Conservation (phyloP, 2,329 filamentous ascomycete species). For the Cyclaneusma minus region DNA sequence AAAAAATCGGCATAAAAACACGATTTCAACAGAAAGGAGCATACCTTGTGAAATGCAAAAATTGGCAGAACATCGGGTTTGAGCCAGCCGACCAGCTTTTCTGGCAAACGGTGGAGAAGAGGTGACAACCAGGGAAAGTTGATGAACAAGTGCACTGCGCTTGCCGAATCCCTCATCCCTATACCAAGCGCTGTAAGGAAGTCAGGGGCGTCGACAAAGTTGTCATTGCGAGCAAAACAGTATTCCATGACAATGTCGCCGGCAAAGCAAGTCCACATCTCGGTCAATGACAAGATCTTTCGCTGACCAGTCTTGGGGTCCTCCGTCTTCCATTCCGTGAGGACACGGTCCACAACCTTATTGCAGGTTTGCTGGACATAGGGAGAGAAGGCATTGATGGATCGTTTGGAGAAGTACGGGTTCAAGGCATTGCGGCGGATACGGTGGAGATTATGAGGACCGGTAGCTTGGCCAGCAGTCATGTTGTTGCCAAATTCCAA, state of each 20-base stretch:
- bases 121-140: slow-evolving; percentile 10
- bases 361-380: slow-evolving; percentile 4
- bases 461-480: slow-evolving; percentile 3
- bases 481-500: neutral
- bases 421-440: slow-evolving; percentile 7
- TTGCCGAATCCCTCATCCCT: slow-evolving; percentile 1
- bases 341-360: neutral
- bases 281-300: no score
- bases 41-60: slow-evolving; percentile 4
- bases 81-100: slow-evolving; percentile 4
- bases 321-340: no score
- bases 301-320: no score
- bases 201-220: slow-evolving; percentile 10
- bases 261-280: slow-evolving; percentile 11
- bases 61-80: slow-evolving; percentile 3
- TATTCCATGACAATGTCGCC: slow-evolving; percentile 17
- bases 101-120: slow-evolving; percentile 4
- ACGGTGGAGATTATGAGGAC: slow-evolving; percentile 9
- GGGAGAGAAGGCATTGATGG: slow-evolving; percentile 7
- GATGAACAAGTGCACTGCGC: slow-evolving; percentile 7
- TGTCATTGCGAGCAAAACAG: slow-evolving; percentile 12
- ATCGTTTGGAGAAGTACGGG: slow-evolving; percentile 10
- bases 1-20: neutral
- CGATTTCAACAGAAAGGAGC: neutral
- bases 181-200: slow-evolving; percentile 9